A percentile compares a stretch with the other conserved stretches of the same genome.
Evolutionary conservation across 2,329 filamentous ascomycete species (phyloP).

Genomic region (Alternaria angustiovoidea): DNA sequence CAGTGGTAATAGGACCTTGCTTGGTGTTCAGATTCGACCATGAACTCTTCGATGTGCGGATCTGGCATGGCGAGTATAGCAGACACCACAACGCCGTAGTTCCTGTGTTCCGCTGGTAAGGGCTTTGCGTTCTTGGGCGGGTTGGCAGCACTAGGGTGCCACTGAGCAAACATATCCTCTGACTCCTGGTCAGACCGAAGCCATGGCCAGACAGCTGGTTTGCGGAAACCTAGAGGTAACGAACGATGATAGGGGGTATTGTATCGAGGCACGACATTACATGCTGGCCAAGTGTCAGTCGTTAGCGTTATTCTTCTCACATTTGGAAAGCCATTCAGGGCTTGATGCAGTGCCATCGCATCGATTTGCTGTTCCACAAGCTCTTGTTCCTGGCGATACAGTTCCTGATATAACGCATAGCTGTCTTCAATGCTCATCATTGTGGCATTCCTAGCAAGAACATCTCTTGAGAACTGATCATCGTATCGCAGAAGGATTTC

Average conservation of each 20-base stretch:
- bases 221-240: slow-evolving; percentile 52
- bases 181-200: neutral
- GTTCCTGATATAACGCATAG: slow-evolving; percentile 39
- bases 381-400: slow-evolving; percentile 46
- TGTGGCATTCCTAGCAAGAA: slow-evolving; percentile 24
- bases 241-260: slow-evolving; percentile 55
- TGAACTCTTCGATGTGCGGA: slow-evolving; percentile 46
- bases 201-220: slow-evolving; percentile 46
- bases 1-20: slow-evolving; percentile 11
- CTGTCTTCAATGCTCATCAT: slow-evolving; percentile 35
- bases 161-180: neutral
- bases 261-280: slow-evolving; percentile 49
- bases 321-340: slow-evolving; percentile 46
- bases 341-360: slow-evolving; percentile 44
- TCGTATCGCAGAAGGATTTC: slow-evolving; percentile 22
- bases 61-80: slow-evolving; percentile 33
- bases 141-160: neutral
- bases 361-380: slow-evolving; percentile 42
- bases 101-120: slow-evolving; percentile 37
- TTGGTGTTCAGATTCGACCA: slow-evolving; percentile 40
- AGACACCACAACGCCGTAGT: slow-evolving; percentile 40
- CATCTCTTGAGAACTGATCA: slow-evolving; percentile 21
- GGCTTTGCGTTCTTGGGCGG: neutral
- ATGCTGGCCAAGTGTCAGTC: slow-evolving; percentile 50
- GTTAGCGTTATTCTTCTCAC: slow-evolving; percentile 53